Conservation (phyloP, 768 basidiomycete genomes). For the Amanita pseudoporphyria region DNA sequence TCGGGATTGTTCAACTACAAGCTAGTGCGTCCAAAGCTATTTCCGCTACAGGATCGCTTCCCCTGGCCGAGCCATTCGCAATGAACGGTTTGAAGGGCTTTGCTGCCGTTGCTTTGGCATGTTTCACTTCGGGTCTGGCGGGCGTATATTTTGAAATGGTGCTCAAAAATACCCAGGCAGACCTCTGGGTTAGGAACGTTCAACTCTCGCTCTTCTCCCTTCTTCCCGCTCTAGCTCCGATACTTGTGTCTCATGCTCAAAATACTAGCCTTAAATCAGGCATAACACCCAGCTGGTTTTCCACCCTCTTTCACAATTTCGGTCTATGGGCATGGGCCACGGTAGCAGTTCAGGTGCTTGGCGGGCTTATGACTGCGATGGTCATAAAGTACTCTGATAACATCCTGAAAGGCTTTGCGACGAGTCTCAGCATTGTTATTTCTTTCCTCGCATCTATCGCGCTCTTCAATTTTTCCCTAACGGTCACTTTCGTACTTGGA, state of each 20-base stretch:
- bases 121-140: conserved; percentile 91
- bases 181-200: conserved; percentile 95
- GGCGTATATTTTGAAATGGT: conserved; percentile 99
- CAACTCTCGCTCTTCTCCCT: conserved; percentile 93
- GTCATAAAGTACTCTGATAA: conserved; percentile 95
- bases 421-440: conserved; percentile 87
- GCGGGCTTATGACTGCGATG: conserved; percentile 87
- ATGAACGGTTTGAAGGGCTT: conserved; percentile 87
- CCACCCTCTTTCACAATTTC: conserved; percentile 72
- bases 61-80: conserved; percentile 27
- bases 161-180: conserved; percentile 78
- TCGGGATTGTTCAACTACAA: conserved; percentile 85
- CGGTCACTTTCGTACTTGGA: conserved; percentile 78
- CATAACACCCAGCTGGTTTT: conserved; percentile 24
- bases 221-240: conserved; percentile 76
- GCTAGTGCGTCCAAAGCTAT: conserved; percentile 24
- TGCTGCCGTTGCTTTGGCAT: conserved; percentile 81
- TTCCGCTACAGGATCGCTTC: neutral
- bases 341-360: conserved; percentile 78
- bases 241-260: conserved; percentile 43
- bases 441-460: conserved; percentile 89
- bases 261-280: neutral
- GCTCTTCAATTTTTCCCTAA: conserved; percentile 85
- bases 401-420: conserved; percentile 91
- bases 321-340: conserved; percentile 90